Percentiles rank a stretch among this genome's conserved stretches.
Conservation (phyloP, 2,329 filamentous ascomycete genomes). For the Fusarium scirpi region DNA sequence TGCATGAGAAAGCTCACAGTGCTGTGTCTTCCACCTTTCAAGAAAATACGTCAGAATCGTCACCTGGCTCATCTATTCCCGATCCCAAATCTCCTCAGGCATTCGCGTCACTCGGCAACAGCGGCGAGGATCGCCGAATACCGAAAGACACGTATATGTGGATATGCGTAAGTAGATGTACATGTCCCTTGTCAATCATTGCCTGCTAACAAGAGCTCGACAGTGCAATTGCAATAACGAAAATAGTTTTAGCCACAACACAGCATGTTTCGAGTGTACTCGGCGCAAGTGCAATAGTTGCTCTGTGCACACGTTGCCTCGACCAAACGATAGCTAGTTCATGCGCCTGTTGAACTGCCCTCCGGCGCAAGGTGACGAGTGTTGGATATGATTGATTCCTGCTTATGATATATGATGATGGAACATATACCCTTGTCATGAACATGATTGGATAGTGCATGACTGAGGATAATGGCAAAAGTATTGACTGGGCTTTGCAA, state of each 20-base stretch:
- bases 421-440: neutral
- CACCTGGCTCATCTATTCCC: slow-evolving; percentile 5
- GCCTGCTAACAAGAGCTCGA: slow-evolving; percentile 13
- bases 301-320: neutral
- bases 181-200: neutral
- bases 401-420: neutral
- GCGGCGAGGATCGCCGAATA: slow-evolving; percentile 12
- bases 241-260: slow-evolving; percentile 13
- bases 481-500: neutral
- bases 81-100: slow-evolving; percentile 9
- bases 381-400: neutral
- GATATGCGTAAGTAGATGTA: slow-evolving; percentile 48
- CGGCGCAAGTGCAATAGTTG: slow-evolving; percentile 21
- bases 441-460: neutral
- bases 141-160: slow-evolving; percentile 44
- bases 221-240: slow-evolving; percentile 40
- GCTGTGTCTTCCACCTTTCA: neutral
- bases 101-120: slow-evolving; percentile 16
- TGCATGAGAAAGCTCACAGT: slow-evolving; percentile 47
- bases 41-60: neutral
- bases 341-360: neutral
- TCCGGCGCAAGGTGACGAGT: neutral
- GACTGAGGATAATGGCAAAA: neutral
- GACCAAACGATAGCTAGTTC: slow-evolving; percentile 4
- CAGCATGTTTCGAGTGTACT: slow-evolving; percentile 27